Evolutionary conservation across 2,329 filamentous ascomycete species (phyloP).

Genomic region (Colletotrichum spinosum): DNA sequence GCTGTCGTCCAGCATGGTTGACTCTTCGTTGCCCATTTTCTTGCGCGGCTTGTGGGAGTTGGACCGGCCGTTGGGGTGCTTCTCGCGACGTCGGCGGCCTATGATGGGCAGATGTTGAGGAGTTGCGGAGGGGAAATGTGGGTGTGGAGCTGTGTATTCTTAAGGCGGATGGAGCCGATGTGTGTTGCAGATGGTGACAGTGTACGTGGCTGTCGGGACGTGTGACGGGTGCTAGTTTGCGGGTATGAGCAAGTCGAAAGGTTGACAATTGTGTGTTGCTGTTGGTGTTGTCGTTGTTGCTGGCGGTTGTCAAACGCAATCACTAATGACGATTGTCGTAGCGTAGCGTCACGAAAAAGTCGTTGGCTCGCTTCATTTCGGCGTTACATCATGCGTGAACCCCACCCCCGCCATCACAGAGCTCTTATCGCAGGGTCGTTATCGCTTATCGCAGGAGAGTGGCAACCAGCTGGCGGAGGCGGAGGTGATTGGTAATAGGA

Average conservation of each 20-base stretch:
- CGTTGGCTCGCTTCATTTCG: conserved; percentile 10
- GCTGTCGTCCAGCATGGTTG: conserved; percentile 72
- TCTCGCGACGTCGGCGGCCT: conserved; percentile 52
- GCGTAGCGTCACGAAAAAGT: conserved; percentile 20
- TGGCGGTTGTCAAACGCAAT: background rate
- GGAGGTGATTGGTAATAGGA: background rate
- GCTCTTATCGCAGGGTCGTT: conserved; percentile 27
- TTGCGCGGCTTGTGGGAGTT: conserved; percentile 46
- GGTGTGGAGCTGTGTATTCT: background rate
- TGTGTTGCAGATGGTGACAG: too few relatives aligned
- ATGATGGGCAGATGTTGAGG: conserved; percentile 45
- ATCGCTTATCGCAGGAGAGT: conserved; percentile 5
- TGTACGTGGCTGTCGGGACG: too few relatives aligned
- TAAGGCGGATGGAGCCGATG: too few relatives aligned
- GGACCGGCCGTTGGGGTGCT: conserved; percentile 48
- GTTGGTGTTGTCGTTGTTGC: background rate
- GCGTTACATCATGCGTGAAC: conserved; percentile 34
- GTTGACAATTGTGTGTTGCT: background rate
- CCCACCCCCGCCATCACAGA: conserved; percentile 31
- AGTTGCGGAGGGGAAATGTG: background rate
- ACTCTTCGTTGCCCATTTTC: conserved; percentile 91
- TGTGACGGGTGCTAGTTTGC: too few relatives aligned
- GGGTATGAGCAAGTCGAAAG: too few relatives aligned
- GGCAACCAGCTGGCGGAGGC: background rate
- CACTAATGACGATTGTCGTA: conserved; percentile 1